phyloP scores from a whole-genome alignment of 805 yeast species.

The Candida tibetensis region DNA sequence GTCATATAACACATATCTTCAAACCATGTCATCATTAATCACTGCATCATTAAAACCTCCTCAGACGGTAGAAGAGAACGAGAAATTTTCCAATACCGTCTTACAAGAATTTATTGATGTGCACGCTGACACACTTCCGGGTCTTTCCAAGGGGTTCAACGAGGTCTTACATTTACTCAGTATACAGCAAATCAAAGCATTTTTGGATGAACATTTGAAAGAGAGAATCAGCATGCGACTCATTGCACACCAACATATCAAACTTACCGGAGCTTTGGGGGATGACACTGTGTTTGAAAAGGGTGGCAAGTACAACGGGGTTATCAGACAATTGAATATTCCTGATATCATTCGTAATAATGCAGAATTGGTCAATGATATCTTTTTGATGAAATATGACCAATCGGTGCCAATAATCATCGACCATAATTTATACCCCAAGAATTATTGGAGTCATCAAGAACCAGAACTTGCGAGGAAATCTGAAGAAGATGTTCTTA shows the following conservation, averaged over 20 bases:
- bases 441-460: slow-evolving; percentile 27
- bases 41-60: slow-evolving; percentile 37
- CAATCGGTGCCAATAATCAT: slow-evolving; percentile 60
- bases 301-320: slow-evolving; percentile 53
- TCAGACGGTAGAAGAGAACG: slow-evolving; percentile 51
- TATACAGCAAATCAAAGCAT: slow-evolving; percentile 50
- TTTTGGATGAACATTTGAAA: slow-evolving; percentile 71
- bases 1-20: slow-evolving; percentile 69
- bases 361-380: slow-evolving; percentile 74
- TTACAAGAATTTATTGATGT: slow-evolving; percentile 61
- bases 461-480: slow-evolving; percentile 21
- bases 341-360: slow-evolving; percentile 60
- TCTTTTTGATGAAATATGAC: slow-evolving; percentile 81
- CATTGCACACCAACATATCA: slow-evolving; percentile 80
- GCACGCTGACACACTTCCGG: slow-evolving; percentile 83
- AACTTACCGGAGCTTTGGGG: slow-evolving; percentile 45
- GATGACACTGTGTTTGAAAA: slow-evolving; percentile 44
- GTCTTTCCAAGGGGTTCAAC: slow-evolving; percentile 76
- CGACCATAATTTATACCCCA: slow-evolving; percentile 38
- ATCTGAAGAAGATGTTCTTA: slow-evolving; percentile 46
- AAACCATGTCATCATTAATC: slow-evolving; percentile 51
- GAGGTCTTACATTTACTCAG: slow-evolving; percentile 54
- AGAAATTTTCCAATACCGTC: slow-evolving; percentile 45
- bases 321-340: slow-evolving; percentile 66
- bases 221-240: slow-evolving; percentile 87